phyloP scores from a whole-genome alignment of 1,284 basidiomycete species.

The Grifola frondosa region DNA sequence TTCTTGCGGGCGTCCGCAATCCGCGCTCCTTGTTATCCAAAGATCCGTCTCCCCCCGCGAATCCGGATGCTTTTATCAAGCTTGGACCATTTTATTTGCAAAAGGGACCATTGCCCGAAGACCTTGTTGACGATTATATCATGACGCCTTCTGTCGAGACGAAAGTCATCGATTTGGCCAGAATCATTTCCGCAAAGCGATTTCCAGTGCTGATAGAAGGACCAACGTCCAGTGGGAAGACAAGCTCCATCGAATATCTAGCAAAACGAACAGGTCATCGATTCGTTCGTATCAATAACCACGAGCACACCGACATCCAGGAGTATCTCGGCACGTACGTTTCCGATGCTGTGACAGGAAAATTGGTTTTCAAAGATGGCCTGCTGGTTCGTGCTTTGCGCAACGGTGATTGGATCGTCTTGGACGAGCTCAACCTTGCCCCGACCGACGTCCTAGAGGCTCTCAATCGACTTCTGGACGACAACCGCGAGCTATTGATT shows the following conservation, averaged over 20 bases:
- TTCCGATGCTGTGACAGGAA: slow-evolving; percentile 89
- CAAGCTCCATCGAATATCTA: slow-evolving; percentile 95
- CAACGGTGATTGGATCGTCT: slow-evolving; percentile 95
- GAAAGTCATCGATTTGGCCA: slow-evolving; percentile 90
- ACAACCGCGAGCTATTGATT: slow-evolving; percentile 95
- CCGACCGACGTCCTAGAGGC: slow-evolving; percentile 99
- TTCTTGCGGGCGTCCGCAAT: slow-evolving; percentile 86
- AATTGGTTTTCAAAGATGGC: slow-evolving; percentile 93
- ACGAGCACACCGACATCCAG: slow-evolving; percentile 99
- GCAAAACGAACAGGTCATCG: slow-evolving; percentile 92
- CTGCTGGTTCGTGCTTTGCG: slow-evolving; percentile 91
- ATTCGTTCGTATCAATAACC: slow-evolving; percentile 99
- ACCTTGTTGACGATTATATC: slow-evolving; percentile 80
- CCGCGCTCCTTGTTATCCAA: slow-evolving; percentile 71
- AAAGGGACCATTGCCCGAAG: slow-evolving; percentile 67
- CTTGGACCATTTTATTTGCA: slow-evolving; percentile 93
- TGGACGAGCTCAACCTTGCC: slow-evolving; percentile 97
- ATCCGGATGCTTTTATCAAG: slow-evolving; percentile 68
- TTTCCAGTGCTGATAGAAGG: slow-evolving; percentile 98
- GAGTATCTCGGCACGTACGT: slow-evolving; percentile 98
- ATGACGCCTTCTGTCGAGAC: slow-evolving; percentile 96
- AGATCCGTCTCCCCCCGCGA: slow-evolving; percentile 60
- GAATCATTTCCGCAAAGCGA: slow-evolving; percentile 85
- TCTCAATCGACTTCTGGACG: slow-evolving; percentile 93
- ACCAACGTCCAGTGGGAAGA: slow-evolving; percentile 97